phyloP scores from a whole-genome alignment of 352 stramenopile species.

The Hyaloperonospora arabidopsidis region DNA sequence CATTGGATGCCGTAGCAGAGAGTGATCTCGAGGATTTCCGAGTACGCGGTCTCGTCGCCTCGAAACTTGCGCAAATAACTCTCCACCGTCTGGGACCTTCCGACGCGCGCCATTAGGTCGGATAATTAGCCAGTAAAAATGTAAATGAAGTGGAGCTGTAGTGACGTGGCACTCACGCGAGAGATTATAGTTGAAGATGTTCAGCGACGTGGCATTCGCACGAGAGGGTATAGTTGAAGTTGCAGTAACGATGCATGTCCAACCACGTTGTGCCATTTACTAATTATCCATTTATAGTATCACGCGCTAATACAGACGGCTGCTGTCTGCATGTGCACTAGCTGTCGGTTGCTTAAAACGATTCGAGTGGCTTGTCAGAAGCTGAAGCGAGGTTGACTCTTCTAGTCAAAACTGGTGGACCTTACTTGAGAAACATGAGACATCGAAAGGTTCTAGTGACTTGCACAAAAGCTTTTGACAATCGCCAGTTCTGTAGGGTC shows the following conservation, averaged over 20 bases:
- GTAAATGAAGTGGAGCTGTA: neutral
- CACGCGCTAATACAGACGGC: too few relatives aligned
- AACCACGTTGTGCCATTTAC: too few relatives aligned
- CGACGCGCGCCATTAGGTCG: slow-evolving; percentile 15
- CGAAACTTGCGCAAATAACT: slow-evolving; percentile 68
- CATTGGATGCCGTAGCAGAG: slow-evolving; percentile 70
- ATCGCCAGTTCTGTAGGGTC: too few relatives aligned
- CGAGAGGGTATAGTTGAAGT: slow-evolving; percentile 10
- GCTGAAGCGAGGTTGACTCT: too few relatives aligned
- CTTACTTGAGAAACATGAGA: too few relatives aligned
- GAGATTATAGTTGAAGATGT: slow-evolving; percentile 10
- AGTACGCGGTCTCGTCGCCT: slow-evolving; percentile 32
- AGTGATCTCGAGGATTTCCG: slow-evolving; percentile 61
- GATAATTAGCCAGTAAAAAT: slow-evolving; percentile 19
- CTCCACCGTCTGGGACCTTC: slow-evolving; percentile 37
- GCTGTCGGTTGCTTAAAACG: too few relatives aligned
- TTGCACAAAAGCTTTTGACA: too few relatives aligned
- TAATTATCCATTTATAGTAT: too few relatives aligned
- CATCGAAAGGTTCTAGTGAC: too few relatives aligned
- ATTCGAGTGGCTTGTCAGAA: too few relatives aligned
- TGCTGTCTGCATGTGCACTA: too few relatives aligned
- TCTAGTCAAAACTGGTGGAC: too few relatives aligned
- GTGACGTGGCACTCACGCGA: slow-evolving; percentile 3
- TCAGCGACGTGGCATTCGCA: slow-evolving; percentile 3
- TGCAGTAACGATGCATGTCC: neutral